Evolutionary conservation across 1,284 basidiomycete species (phyloP), one percentile per base, ranked within the genome.

Genomic region (Trichosporon coremiiforme): DNA sequence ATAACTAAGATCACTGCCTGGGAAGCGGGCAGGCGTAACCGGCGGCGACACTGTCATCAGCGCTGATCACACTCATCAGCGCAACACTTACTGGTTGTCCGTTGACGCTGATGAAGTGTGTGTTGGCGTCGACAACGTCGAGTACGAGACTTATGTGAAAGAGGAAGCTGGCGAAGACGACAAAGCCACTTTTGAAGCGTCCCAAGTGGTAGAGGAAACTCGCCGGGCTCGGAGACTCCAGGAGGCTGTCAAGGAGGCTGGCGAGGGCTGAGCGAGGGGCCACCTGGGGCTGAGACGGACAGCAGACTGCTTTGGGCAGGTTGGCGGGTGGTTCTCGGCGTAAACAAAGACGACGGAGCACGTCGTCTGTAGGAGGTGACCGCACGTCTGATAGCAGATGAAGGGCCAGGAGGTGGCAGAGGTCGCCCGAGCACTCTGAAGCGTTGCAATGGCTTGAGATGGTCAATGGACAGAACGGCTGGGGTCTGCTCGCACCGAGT

Each of bases 41-140:
- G 57, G 57, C 57, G 57, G 35, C 15, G 57, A 60, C 57, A 60
- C 57, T 60, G 57, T 12, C 29, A 60, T 60, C 57, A 60, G 57
- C 31, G 57, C 57, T 33, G 29, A 60, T 60, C 57, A 60, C 31
- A 7, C 20, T 57, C 55, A 22, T 38, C 36, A 38, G 36, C 10
- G 10, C 22, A 5, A 9, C 29, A 33, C 57, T 60, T 33, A 60
- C 57, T 60, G 15, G 31, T 9, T 35, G 57, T 4, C n/a, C 5
- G 29, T 17, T 15, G 57, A 17, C 29, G 57, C 57, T 60, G 57
- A 60, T 60, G 57, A 15, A 55, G 55, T 57, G 25, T 29, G n/a
- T 6, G 13, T 60, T 17, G 12, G 29, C 17, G 57, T 33, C 7
- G 57, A 15, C 20, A 60, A 60, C 31, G 12, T 12, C 25, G 25